phyloP scores from a whole-genome alignment of 1,284 basidiomycete genomes.

The Fomes fomentarius region DNA sequence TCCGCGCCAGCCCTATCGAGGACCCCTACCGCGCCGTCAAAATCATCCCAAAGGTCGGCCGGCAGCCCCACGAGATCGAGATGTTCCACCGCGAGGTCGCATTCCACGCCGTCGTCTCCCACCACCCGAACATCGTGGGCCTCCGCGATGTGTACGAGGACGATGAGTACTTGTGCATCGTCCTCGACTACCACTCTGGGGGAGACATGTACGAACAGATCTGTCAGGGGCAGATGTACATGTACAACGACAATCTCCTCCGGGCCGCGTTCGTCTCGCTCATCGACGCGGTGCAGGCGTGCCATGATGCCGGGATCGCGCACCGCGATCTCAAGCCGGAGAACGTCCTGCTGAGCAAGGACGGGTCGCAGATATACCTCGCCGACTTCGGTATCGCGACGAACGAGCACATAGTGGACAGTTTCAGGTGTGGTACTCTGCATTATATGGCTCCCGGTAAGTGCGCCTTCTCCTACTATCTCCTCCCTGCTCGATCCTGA shows the following conservation, averaged over 20 bases:
- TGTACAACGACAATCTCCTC: constrained; percentile 52
- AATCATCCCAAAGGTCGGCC: constrained; percentile 26
- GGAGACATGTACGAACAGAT: constrained; percentile 70
- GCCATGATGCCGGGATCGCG: constrained; percentile 61
- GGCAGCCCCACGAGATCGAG: background rate
- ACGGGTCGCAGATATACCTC: constrained; percentile 52
- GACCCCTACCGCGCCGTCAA: constrained; percentile 29
- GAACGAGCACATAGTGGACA: constrained; percentile 41
- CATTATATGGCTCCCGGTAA: constrained; percentile 66
- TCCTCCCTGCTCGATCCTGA: background rate
- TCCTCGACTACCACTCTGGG: constrained; percentile 64
- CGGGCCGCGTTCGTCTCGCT: constrained; percentile 60
- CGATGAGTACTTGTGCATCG: constrained; percentile 57
- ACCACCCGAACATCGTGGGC: constrained; percentile 60
- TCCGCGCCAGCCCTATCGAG: constrained; percentile 4
- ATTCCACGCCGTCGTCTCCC: constrained; percentile 57
- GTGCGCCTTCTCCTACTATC: background rate
- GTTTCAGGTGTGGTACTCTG: constrained; percentile 54
- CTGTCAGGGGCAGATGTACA: constrained; percentile 50
- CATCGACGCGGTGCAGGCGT: constrained; percentile 64
- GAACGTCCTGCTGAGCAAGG: constrained; percentile 59
- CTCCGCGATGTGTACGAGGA: constrained; percentile 62
- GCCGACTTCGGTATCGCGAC: constrained; percentile 75
- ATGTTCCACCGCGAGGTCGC: constrained; percentile 27
- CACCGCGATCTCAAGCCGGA: constrained; percentile 78